Evolutionary conservation across 2,329 filamentous ascomycete genomes (phyloP), one percentile per base, ranked within the genome.

Genomic region (Beauveria sp.): DNA sequence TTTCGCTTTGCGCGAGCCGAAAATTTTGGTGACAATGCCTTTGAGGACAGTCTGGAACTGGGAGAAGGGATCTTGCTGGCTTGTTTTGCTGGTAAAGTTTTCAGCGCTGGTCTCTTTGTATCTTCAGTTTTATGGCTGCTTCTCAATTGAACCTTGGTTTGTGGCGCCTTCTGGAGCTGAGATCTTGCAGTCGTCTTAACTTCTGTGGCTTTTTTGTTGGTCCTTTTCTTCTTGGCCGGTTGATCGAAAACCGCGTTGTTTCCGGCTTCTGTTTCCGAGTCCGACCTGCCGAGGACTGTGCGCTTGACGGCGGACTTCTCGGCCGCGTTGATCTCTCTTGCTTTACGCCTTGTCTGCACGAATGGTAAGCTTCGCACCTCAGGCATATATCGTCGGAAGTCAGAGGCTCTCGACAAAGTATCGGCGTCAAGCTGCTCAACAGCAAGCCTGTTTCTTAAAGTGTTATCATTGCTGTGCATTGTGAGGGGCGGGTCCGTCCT

Each of bases 301-400:
- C 38, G 47, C 47, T 59, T 45, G 3, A 26, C 22, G 9, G 54
- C 10, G 12, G 18, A 7, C 7, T n/a, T 51, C 22, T 9, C 16
- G 10, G 6, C 22, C 5, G 46, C 55, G 8, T 2, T 40, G 20
- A 18, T 61, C 52, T 40, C 58, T 16, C 9, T 26, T 20, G n/a
- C 2, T 43, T 59, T 59, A 16, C 22, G 18, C 12, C 43, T 50
- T 12, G 16, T 47, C 14, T 46, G 26, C 12, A 20, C 14, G 49
- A 62, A 62, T 24, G 60, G 60, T 16, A 62, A 24, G 24, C 20
- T 62, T 24, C 60, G 60, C 8, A 30, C 38, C 45, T 49, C 40
- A 1, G 60, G 60, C 47, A 62, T 58, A 1, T 68, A 54, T 45
- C 68, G 61, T 22, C 67, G 69, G 58, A 72, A 73, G 34, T 66